These are phyloP conservation scores for Phoenix dactylifera DNA, from an alignment of 176 grass and related monocot genomes.

Conservation along the genomic window DNA sequence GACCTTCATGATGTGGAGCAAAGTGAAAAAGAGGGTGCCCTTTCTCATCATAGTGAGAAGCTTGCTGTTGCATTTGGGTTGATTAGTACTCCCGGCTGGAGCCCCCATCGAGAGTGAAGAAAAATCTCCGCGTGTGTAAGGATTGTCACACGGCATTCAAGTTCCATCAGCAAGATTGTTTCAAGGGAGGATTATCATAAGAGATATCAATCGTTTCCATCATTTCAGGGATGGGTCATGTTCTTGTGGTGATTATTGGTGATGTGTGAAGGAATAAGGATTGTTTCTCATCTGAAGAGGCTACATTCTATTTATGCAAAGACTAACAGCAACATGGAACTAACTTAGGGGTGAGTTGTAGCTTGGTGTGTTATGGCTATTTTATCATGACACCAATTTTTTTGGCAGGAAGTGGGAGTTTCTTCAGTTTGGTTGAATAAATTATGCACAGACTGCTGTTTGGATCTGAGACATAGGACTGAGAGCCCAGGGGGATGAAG, in stretches of 20 bases:
- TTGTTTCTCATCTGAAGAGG: too few species aligned
- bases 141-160: constrained; percentile 15
- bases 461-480: too few species aligned
- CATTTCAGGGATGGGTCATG: constrained; percentile 6
- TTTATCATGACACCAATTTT: too few species aligned
- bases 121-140: constrained; percentile 3
- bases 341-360: too few species aligned
- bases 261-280: background rate
- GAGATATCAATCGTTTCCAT: constrained; percentile 12
- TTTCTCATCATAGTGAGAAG: constrained; percentile 11
- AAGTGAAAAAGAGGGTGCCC: background rate
- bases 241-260: constrained; percentile 12
- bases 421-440: too few species aligned
- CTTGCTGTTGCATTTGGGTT: constrained; percentile 13
- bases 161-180: constrained; percentile 7
- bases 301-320: too few species aligned
- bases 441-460: too few species aligned
- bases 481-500: too few species aligned
- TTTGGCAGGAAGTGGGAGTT: too few species aligned
- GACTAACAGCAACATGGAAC: too few species aligned
- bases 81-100: constrained; percentile 4
- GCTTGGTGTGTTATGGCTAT: too few species aligned
- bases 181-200: constrained; percentile 11
- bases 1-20: too few species aligned
- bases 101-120: constrained; percentile 12